Conservation (phyloP, 2,329 filamentous ascomycete genomes). For the Setomelanomma holmii region DNA sequence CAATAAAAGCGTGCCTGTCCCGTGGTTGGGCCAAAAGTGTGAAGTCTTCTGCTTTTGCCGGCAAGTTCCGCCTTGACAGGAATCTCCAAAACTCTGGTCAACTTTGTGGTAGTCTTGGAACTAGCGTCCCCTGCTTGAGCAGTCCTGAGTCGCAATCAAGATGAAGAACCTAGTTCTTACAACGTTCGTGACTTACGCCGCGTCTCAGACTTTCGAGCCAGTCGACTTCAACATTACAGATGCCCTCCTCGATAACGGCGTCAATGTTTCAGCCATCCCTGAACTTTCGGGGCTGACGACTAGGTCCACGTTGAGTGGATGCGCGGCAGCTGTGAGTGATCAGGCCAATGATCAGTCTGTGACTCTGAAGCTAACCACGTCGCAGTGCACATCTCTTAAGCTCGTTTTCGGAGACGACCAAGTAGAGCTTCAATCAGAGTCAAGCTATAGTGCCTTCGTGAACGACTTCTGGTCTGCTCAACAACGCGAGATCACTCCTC, state of each 20-base stretch:
- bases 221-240: slow-evolving; percentile 24
- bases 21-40: too few species aligned
- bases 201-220: slow-evolving; percentile 17
- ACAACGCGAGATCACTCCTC: slow-evolving; percentile 17
- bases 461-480: slow-evolving; percentile 22
- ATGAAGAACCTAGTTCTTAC: neutral
- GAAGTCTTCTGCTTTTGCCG: too few species aligned
- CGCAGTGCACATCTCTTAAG: slow-evolving; percentile 28
- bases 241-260: slow-evolving; percentile 27
- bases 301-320: slow-evolving; percentile 7
- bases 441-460: slow-evolving; percentile 27
- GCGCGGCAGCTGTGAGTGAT: slow-evolving; percentile 26
- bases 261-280: slow-evolving; percentile 21
- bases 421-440: slow-evolving; percentile 16
- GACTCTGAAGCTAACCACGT: slow-evolving; percentile 2
- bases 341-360: too few species aligned
- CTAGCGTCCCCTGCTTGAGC: too few species aligned
- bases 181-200: neutral
- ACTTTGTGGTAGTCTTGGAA: too few species aligned
- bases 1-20: too few species aligned
- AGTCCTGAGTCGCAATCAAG: neutral
- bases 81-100: too few species aligned
- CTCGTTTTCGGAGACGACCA: slow-evolving; percentile 21
- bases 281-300: slow-evolving; percentile 9
- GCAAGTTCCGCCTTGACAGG: too few species aligned